Evolutionary conservation across 2,329 filamentous ascomycete genomes (phyloP), one percentile per base, ranked within the genome.

Genomic region (Metarhizium rileyi): DNA sequence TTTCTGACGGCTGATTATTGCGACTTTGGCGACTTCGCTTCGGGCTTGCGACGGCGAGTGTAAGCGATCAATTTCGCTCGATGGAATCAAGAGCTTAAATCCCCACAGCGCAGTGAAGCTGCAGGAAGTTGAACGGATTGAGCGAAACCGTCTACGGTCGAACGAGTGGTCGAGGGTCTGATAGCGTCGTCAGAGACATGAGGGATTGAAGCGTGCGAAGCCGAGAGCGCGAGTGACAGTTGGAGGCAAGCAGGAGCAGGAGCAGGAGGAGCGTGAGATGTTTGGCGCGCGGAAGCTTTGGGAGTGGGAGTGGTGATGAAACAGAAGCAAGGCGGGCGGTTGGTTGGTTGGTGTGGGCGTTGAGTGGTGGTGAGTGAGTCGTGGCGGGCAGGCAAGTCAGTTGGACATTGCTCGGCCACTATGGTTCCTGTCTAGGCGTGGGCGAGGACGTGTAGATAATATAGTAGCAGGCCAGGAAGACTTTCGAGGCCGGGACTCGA

Each of bases 251-350:
- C 35, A 23, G 36, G 27, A 18, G 26, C 26, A 22, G 8, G 27
- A 47, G 46, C 45, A 16, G 18, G 6, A 45, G 22, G 49, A 45
- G 40, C 33, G 28, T 43, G 25, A 48, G 27, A 42, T 52, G 44
- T 49, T 41, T 48, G 42, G 42, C 36, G 42, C 27, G 44, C 28
- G 44, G 27, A 18, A 45, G 50, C 46, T 43, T 25, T 43, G 47
- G 12, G 49, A 40, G 38, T 43, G 47, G 12, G 49, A 52, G 46
- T 43, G 49, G 48, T 52, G 53, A 51, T 50, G 49, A 53, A 53
- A 52, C 48, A 51, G 48, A 48, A 18, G 44, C 48, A 52, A 43
- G 52, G 52, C 38, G 47, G 42, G 45, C 46, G 44, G 44, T 42
- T 45, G 23, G 43, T 18, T 20, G 30, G 27, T 12, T 44, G 36